Base-by-base conservation (phyloP, 495 filamentous ascomycete genomes). In the Podospora comata region DNA sequence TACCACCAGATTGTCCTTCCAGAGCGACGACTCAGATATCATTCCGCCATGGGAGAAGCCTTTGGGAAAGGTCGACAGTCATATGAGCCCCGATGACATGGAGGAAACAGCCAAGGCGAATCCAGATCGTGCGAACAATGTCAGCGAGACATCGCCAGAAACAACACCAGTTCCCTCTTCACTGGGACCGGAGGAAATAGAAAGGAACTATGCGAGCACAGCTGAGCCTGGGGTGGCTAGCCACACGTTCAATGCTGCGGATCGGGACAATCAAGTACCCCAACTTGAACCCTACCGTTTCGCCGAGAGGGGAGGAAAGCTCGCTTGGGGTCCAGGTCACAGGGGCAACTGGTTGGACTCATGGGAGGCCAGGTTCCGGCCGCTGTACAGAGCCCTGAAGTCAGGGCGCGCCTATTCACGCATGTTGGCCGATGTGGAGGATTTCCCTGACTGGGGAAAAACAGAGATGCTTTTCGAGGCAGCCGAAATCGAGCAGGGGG, bases 81-180 rank as follows among this genome's bases (percentile, higher is more conserved):
- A 63, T 3, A 72, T 76, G 32, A 72, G 73, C 60, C 44, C 71
- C 34, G 72, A 74, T 5, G 72, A 60, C 3, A 83, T 89, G 72
- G 72, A 74, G 60, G 70, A 78, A 19, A 65, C 67, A n/a, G 39
- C 13, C 39, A 48, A 48, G 39, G 39, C 39, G 15, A 16, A 48
- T 11, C 2, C 9, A 5, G 15, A 48, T 13, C 39, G 13, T 48
- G 7, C 39, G 39, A 48, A 48, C 9, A 13, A 13, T 48, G 2
- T 11, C 39, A 48, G 13, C 39, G 5, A 48, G 39, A 18, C 13
- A 3, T 13, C 15, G 15, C 9, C 7, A 48, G 39, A 48, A 48
- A 48, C 39, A 48, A 48, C 15, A 13, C 39, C 39, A 48, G 39
- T 11, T 16, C 9, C 13, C 7, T 11, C 9, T 48, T 13, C 39